These are phyloP conservation scores for Diddensiella santjacobensis DNA, from an alignment of 805 yeast species.

Conservation along the genomic window DNA sequence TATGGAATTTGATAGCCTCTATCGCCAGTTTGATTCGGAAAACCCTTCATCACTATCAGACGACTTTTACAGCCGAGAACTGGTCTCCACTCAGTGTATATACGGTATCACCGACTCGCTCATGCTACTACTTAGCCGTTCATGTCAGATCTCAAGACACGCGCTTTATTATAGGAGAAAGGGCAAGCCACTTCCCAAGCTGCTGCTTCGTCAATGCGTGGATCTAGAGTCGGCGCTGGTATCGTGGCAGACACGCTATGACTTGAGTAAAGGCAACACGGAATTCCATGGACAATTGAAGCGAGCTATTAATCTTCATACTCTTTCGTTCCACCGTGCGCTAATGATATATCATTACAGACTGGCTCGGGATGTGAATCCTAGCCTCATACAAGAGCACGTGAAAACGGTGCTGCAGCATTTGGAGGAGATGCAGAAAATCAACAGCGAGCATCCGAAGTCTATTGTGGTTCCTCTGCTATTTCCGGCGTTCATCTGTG, in stretches of 20 bases:
- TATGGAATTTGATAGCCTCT: constrained; percentile 26
- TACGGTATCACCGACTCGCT: constrained; percentile 84
- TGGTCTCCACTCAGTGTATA: constrained; percentile 64
- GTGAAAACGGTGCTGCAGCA: constrained; percentile 61
- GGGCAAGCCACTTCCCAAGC: constrained; percentile 21
- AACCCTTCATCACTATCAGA: constrained; percentile 14
- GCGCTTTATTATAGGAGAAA: constrained; percentile 46
- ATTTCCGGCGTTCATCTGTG: constrained; percentile 89
- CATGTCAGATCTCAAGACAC: constrained; percentile 61
- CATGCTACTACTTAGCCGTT: constrained; percentile 66
- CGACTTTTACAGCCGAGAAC: constrained; percentile 23
- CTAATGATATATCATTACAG: constrained; percentile 68
- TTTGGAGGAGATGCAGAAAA: constrained; percentile 55
- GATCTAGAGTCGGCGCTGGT: constrained; percentile 49
- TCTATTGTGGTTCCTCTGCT: constrained; percentile 70
- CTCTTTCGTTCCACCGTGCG: constrained; percentile 72
- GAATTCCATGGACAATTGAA: constrained; percentile 35
- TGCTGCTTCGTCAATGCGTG: constrained; percentile 20
- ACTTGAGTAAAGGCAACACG: constrained; percentile 22
- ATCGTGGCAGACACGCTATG: constrained; percentile 71
- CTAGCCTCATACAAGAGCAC: constrained; percentile 55
- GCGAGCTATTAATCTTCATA: constrained; percentile 75
- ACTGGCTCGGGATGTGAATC: constrained; percentile 52
- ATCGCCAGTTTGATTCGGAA: constrained; percentile 21
- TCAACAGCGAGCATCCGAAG: constrained; percentile 48